Conservation (phyloP, 768 basidiomycete genomes). For the Termitomyces sp. region DNA sequence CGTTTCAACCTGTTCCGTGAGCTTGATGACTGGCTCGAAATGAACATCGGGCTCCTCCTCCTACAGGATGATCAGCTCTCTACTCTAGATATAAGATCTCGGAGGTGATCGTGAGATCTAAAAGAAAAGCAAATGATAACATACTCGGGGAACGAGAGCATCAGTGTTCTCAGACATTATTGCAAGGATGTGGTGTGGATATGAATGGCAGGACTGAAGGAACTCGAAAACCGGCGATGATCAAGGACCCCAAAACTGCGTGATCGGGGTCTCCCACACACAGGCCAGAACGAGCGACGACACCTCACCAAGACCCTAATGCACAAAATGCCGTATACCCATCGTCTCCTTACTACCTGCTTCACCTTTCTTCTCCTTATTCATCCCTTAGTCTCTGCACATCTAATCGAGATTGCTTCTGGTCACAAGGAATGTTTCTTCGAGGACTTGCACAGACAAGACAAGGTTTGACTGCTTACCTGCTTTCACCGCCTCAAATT, state of each 20-base stretch:
- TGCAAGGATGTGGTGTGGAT: constrained; percentile 25
- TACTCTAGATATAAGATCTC: constrained; percentile 7
- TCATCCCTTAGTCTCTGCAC: constrained; percentile 46
- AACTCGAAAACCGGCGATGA: constrained; percentile 8
- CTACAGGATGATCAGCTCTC: constrained; percentile 27
- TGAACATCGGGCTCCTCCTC: constrained; percentile 85
- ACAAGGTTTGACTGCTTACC: constrained; percentile 56
- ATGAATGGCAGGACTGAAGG: constrained; percentile 14
- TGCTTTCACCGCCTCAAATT: not conserved
- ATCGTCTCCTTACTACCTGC: constrained; percentile 33
- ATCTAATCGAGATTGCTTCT: constrained; percentile 72
- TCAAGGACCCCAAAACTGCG: constrained; percentile 14
- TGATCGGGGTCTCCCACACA: constrained; percentile 14
- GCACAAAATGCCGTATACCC: constrained; percentile 25
- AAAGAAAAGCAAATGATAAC: constrained; percentile 24
- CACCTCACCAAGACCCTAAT: constrained; percentile 7
- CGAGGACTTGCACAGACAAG: constrained; percentile 87
- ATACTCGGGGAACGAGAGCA: constrained; percentile 69
- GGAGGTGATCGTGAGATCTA: constrained; percentile 10
- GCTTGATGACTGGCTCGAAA: constrained; percentile 95
- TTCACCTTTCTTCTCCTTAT: constrained; percentile 38
- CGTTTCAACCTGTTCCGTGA: constrained; percentile 92
- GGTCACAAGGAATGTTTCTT: constrained; percentile 94
- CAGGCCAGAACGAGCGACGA: not conserved
- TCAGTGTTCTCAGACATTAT: constrained; percentile 58